Evolutionary conservation across 108 stramenopile species (phyloP).

Genomic region (Nitzschia putrida): DNA sequence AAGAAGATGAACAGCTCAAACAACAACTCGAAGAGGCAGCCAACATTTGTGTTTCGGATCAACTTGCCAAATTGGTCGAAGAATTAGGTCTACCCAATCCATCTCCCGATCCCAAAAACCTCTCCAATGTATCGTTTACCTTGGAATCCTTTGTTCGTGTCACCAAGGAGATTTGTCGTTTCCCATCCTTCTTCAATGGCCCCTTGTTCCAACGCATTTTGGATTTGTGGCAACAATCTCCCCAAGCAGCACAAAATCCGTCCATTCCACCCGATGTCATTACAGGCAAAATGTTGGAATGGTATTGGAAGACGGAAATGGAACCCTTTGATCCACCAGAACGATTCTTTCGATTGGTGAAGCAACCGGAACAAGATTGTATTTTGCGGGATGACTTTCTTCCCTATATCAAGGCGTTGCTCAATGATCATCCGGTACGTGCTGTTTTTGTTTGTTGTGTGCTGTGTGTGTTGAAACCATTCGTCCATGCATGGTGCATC

Average conservation of each 20-base stretch:
- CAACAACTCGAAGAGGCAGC: conserved; percentile 1
- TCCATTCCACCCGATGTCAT: conserved; percentile 27
- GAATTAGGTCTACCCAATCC: conserved; percentile 9
- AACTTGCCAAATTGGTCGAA: conserved; percentile 13
- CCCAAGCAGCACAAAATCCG: neutral
- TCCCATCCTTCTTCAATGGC: conserved; percentile 92
- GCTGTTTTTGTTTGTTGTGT: neutral
- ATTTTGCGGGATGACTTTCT: conserved; percentile 92
- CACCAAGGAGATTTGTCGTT: conserved; percentile 90
- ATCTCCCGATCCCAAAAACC: neutral
- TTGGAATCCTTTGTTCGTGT: conserved; percentile 84
- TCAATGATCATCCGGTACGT: conserved; percentile 88
- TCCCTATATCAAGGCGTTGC: conserved; percentile 89
- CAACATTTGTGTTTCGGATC: conserved; percentile 24
- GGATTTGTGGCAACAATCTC: conserved; percentile 50
- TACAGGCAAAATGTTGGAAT: conserved; percentile 64
- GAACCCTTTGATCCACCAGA: conserved; percentile 89
- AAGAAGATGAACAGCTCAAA: conserved; percentile 9
- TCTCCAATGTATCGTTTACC: conserved; percentile 30
- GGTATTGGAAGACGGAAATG: conserved; percentile 89
- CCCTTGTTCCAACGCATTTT: conserved; percentile 84
- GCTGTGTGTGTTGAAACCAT: too few species aligned
- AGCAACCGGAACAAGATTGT: conserved; percentile 72
- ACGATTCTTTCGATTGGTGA: conserved; percentile 91
- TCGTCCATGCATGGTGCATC: too few species aligned